Evolutionary conservation across 2,329 filamentous ascomycete species (phyloP), one percentile per base, ranked within the genome.

Genomic region (Verticillium dahliae): DNA sequence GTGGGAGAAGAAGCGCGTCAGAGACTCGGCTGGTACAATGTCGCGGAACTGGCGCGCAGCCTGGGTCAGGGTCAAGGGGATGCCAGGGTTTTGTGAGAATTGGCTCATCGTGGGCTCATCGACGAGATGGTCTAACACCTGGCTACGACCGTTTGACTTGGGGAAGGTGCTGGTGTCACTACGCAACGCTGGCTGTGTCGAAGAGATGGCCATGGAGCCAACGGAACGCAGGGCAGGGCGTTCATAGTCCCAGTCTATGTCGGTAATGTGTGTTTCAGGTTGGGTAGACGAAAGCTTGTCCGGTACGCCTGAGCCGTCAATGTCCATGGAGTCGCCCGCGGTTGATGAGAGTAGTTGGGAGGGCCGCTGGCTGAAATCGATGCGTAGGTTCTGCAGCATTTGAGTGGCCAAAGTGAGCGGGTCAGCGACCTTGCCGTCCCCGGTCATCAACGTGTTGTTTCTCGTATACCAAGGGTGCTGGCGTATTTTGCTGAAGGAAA

Each of bases 391-490:
- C 72, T 96, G 91, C 60, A 99, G 88, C 91, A 99, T 97, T 71
- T 91, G 88, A 0, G 95, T 96, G n/a, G 95, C 95, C 56, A 99
- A 81, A 60, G 87, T 85, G 64, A 98, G 80, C 1, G 91, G 91
- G 69, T 98, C 91, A 11, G 84, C 84, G 38, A 93, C 83, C 65
- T 82, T 86, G 67, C 94, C 94, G 63, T 92, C 88, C 1, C 83
- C 71, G 4, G 87, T 86, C 58, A 98, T 81, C 68, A 92, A 88
- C 37, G 82, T 83, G 73, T 98, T 99, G 63, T 82, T 82, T 56
- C 91, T 85, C 3, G 91, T 97, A 73, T 92, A 97, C 95, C 95
- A 99, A 1, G 93, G 94, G 75, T 99, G 95, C 66, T 90, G 87
- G 63, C 92, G 90, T 66, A 99, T 89, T 69, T 92, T 88, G 58